Evolutionary conservation across 116 monocot genomes (phyloP), one percentile per base, ranked within the genome.

Genomic region (Zostera marina): DNA sequence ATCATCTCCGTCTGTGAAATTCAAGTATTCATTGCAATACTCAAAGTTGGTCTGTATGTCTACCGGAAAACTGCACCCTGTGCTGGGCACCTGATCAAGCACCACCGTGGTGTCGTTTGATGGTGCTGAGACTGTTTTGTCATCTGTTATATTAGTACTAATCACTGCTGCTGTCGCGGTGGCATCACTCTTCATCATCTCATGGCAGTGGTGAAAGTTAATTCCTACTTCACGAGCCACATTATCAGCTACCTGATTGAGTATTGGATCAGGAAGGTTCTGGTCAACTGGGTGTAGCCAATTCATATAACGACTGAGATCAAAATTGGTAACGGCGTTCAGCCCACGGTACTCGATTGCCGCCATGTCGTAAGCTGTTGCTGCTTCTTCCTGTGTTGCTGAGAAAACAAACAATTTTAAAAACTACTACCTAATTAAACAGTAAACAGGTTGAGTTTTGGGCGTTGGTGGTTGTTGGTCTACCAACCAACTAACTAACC

Each of bases 371-470:
- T 93, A 93, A 5, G 92, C 92, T 6, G 65, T 72, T 8, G 92
- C 92, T 0, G 92, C 92, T 41, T 87, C 92, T 68, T 93, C 88
- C 41, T 87, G 84, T 22, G 92, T 93, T 0, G 92, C 92, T 89
- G 77, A 17, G 14, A 23, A 24, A 38, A 32, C 0, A 24, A n/a
- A 24, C 55, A 38, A 55, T 3, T 53, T 17, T 5, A 53, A 53
- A 17, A 19, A 5, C 5, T 20, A 16, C 20, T 53, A 8, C 14
- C 19, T 16, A 53, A 4, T 16, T 45, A 10, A n/a, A 7, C 2
- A 45, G 3, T 11, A 45, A 45, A 1, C 12, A 45, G 8, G 32
- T 3, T 32, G 32, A 26, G 26, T 26, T 26, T 26, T 32, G 5
- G 32, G 32, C 32, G 2, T 32, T 32, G n/a, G n/a, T 32, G 32